Evolutionary conservation across 179 eudicot genomes (phyloP).

Genomic region (Camellia oleifera): DNA sequence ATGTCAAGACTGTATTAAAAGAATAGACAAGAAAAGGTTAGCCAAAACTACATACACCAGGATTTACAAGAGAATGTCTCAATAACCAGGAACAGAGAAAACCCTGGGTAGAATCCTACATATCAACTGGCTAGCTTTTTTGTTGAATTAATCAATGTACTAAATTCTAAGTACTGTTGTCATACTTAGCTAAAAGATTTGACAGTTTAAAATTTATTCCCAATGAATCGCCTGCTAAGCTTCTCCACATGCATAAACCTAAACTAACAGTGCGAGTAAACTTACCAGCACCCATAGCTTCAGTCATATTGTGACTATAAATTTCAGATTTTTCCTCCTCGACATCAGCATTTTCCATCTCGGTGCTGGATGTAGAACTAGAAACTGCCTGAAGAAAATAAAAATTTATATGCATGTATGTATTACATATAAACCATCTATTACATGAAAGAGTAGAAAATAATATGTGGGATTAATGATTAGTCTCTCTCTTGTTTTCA

Average conservation of each 20-base stretch:
- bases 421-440: background rate
- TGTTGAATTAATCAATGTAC: too few species aligned
- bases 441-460: background rate
- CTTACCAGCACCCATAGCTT: constrained; percentile 99
- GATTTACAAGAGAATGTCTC: constrained; percentile 3
- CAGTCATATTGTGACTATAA: constrained; percentile 85
- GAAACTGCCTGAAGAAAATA: constrained; percentile 48
- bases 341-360: constrained; percentile 38
- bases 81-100: background rate
- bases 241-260: background rate
- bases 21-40: constrained; percentile 10
- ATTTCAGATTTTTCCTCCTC: constrained; percentile 69
- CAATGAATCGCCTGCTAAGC: constrained; percentile 6
- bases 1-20: constrained; percentile 63
- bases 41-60: background rate
- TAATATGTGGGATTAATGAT: background rate
- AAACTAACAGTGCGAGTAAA: background rate
- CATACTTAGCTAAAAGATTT: too few species aligned
- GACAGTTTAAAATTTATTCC: background rate
- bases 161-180: background rate
- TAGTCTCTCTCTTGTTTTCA: too few species aligned
- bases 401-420: too few species aligned
- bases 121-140: background rate
- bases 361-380: constrained; percentile 53
- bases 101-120: background rate